These are phyloP conservation scores for Nemania sp. DNA, from an alignment of 2,329 filamentous ascomycete species.

Conservation along the genomic window DNA sequence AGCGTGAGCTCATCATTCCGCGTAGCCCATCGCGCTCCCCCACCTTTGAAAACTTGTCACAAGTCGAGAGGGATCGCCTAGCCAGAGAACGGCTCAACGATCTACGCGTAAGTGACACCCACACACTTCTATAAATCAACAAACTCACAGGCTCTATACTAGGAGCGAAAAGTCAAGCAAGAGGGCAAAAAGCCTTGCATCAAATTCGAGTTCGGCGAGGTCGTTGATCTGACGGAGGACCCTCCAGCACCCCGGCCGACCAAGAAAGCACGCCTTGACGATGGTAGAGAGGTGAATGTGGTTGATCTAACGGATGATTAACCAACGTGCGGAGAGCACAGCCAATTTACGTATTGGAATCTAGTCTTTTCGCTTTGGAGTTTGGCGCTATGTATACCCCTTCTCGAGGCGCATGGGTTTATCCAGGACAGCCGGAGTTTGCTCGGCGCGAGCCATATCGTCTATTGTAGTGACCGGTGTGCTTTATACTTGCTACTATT, in stretches of 20 bases:
- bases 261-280: constrained; percentile 36
- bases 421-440: neutral
- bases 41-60: constrained; percentile 40
- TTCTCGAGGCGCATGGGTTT: neutral
- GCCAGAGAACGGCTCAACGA: constrained; percentile 49
- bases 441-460: neutral
- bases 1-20: constrained; percentile 50
- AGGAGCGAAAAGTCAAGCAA: constrained; percentile 39
- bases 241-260: constrained; percentile 7
- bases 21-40: constrained; percentile 43
- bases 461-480: neutral
- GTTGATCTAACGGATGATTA: constrained; percentile 47
- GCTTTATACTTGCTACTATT: neutral
- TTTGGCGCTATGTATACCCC: constrained; percentile 28
- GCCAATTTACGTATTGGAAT: neutral
- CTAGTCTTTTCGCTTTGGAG: neutral
- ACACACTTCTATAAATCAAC: neutral
- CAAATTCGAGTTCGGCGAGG: constrained; percentile 48
- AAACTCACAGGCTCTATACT: constrained; percentile 4
- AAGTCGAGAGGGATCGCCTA: constrained; percentile 46
- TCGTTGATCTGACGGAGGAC: constrained; percentile 47
- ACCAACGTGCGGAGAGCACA: neutral
- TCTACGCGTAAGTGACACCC: constrained; percentile 44
- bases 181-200: constrained; percentile 27
- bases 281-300: constrained; percentile 34